These are phyloP conservation scores for Pluteus cervinus DNA, from an alignment of 768 basidiomycete species.

Conservation along the genomic window DNA sequence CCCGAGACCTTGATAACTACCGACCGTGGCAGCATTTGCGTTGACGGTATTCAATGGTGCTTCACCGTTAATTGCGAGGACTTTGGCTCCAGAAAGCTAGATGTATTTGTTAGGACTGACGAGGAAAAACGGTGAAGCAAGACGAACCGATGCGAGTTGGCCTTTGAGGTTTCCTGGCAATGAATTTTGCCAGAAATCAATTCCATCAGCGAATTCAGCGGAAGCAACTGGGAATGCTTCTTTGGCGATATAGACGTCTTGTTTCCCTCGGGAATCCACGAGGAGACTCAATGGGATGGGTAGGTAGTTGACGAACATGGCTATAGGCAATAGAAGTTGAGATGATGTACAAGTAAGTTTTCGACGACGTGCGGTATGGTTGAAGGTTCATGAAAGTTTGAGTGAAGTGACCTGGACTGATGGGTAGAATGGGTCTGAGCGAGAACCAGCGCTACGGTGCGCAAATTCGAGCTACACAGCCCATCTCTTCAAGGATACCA, in stretches of 20 bases:
- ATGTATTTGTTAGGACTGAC: background rate
- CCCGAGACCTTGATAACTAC: constrained; percentile 47
- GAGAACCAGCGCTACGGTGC: no score
- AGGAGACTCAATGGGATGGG: constrained; percentile 43
- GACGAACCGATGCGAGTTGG: constrained; percentile 33
- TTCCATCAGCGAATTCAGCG: constrained; percentile 43
- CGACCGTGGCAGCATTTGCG: constrained; percentile 42
- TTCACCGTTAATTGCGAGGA: constrained; percentile 44
- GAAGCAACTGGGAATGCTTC: constrained; percentile 47
- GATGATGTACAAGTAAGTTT: no score
- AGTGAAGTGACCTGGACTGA: no score
- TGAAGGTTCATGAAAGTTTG: no score
- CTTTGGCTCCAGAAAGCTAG: constrained; percentile 45
- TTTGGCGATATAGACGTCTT: constrained; percentile 46
- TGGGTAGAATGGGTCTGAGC: no score
- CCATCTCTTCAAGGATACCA: no score
- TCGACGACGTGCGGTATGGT: no score
- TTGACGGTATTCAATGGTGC: constrained; percentile 48
- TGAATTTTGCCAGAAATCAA: constrained; percentile 49
- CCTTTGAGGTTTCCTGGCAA: constrained; percentile 41
- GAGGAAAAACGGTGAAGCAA: background rate
- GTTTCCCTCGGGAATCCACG: constrained; percentile 36
- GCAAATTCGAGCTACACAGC: no score
- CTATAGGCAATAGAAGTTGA: constrained; percentile 15
- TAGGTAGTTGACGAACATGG: constrained; percentile 39